Conservation (phyloP, 2,329 filamentous ascomycete genomes). For the Colletotrichum noveboracense region DNA sequence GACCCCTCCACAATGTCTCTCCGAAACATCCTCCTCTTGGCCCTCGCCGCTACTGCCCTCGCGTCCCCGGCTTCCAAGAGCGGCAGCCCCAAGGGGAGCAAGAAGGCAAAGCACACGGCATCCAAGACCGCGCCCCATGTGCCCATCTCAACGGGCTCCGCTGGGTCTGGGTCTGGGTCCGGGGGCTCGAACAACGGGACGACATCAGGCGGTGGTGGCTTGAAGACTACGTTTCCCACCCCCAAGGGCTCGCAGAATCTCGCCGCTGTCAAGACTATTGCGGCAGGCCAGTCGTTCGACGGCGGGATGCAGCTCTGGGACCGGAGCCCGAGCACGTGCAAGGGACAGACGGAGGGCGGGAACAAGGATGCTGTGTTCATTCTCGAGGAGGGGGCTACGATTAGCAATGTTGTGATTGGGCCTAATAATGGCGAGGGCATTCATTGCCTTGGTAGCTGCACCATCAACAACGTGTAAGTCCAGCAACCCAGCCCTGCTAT, state of each 20-base stretch:
- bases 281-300: slow-evolving; percentile 15
- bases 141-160: not conserved
- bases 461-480: slow-evolving; percentile 30
- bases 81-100: not conserved
- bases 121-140: not conserved
- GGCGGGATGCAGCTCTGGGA: slow-evolving; percentile 33
- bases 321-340: slow-evolving; percentile 43
- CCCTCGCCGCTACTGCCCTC: not conserved
- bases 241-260: slow-evolving; percentile 13
- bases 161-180: not conserved
- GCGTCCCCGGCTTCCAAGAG: slow-evolving; percentile 1
- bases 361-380: slow-evolving; percentile 45
- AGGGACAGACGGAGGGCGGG: slow-evolving; percentile 46
- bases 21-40: slow-evolving; percentile 13
- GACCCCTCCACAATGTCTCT: not conserved
- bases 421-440: slow-evolving; percentile 48
- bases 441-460: slow-evolving; percentile 49
- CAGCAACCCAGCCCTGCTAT: no score
- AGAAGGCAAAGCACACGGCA: not conserved
- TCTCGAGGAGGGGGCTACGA: slow-evolving; percentile 43
- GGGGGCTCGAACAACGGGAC: not conserved
- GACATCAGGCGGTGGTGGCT: not conserved
- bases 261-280: slow-evolving; percentile 12
- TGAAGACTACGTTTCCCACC: slow-evolving; percentile 7
- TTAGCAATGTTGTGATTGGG: slow-evolving; percentile 51